Base-by-base conservation (phyloP, 2,329 filamentous ascomycete species). In the Akanthomyces uredinophilus region DNA sequence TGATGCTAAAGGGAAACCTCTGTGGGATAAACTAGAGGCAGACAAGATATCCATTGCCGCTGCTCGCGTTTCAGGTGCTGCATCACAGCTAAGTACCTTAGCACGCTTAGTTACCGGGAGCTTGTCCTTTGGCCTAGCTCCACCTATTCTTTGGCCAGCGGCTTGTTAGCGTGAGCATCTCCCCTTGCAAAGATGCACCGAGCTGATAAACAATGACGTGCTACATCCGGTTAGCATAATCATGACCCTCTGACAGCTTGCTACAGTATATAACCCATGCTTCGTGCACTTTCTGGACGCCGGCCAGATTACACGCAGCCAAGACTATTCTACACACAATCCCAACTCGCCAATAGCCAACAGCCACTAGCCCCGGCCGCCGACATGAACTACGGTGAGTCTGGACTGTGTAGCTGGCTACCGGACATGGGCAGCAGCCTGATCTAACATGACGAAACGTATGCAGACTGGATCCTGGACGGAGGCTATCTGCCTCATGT, bases 401-500 rank as follows among this genome's bases (percentile, higher is more conserved):
- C 18, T 16, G 11, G 4, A 29, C 11, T 16, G 6, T 35, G 5
- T 5, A 16, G 22, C 7, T 16, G 27, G 11, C 6, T 11, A 22
- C 6, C 11, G 5, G 11, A 1, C 22, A 32, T 32, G 3, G 14
- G 35, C 16, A 52, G 18, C 5, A 52, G 18, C 5, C 20, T 10
- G 41, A 32, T 35, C 52, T 56, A 47, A 61, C 52, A 18, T 18
- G 2, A 8, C 4, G 3, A 5, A 18, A 24, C 32, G 2, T 18
- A 5, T n/a, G 13, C 29, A 79, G 84, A 87, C 69, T 80, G 77
- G 73, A 73, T 89, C 63, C 80, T 90, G 43, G 87, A 90, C 71
- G 78, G 80, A 65, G 87, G 87, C 64, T 87, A 87, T 69, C 78
- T 90, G 35, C 87, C 87, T 3, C 80, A 86, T 64, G 70, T 80